Evolutionary conservation across 441 rosid genomes (phyloP).

Genomic region (Gossypium schwendimanii): DNA sequence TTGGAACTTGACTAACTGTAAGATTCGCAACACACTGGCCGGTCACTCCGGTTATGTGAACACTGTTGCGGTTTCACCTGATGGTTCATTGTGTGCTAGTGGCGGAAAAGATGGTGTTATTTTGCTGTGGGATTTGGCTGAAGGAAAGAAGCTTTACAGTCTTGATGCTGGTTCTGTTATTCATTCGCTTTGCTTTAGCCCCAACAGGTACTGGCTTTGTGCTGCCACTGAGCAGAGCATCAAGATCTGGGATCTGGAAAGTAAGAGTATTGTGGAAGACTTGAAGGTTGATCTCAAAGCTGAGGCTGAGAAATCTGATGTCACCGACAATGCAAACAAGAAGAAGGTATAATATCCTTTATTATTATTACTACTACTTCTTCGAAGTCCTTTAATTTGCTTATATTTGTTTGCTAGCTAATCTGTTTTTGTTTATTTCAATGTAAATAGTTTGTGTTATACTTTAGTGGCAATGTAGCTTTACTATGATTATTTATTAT

Average conservation of each 20-base stretch:
- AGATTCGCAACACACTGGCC: slow-evolving; percentile 59
- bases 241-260: slow-evolving; percentile 96
- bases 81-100: slow-evolving; percentile 89
- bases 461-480: background rate
- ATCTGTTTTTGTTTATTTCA: background rate
- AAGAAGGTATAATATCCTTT: slow-evolving; percentile 32
- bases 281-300: slow-evolving; percentile 92
- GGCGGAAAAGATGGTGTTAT: slow-evolving; percentile 93
- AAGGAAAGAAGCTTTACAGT: slow-evolving; percentile 85
- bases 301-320: slow-evolving; percentile 75
- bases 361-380: too few species aligned
- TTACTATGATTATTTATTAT: background rate
- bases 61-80: slow-evolving; percentile 94
- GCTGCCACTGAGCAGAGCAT: slow-evolving; percentile 87
- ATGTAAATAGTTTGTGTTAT: background rate
- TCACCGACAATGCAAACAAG: slow-evolving; percentile 35
- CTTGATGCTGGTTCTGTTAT: slow-evolving; percentile 73
- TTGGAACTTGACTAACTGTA: slow-evolving; percentile 87
- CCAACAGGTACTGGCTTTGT: slow-evolving; percentile 94
- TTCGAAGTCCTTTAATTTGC: background rate
- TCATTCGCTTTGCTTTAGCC: slow-evolving; percentile 79
- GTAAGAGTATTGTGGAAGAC: slow-evolving; percentile 85
- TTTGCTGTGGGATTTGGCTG: slow-evolving; percentile 87
- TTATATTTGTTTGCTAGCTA: background rate
- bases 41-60: slow-evolving; percentile 85